These are phyloP conservation scores for Cymbopogon citratus DNA, from an alignment of 176 grass and related monocot genomes.

Conservation along the genomic window DNA sequence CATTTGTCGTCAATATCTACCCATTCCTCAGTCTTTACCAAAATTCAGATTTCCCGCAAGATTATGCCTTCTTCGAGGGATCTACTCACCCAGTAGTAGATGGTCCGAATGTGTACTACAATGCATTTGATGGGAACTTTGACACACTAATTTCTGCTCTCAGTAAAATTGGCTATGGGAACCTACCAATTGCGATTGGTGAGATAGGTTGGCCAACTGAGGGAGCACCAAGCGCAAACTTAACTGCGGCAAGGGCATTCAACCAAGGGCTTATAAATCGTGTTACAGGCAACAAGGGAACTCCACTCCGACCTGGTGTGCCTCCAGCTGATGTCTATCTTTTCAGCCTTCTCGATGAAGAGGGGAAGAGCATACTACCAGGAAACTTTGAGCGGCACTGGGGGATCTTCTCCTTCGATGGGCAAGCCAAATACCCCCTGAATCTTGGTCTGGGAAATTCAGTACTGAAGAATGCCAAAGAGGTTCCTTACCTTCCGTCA, in stretches of 20 bases:
- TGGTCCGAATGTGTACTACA: conserved; percentile 79
- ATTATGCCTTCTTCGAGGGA: conserved; percentile 95
- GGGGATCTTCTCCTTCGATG: conserved; percentile 93
- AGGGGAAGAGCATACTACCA: conserved; percentile 66
- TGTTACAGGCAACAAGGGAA: conserved; percentile 79
- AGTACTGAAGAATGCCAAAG: conserved; percentile 68
- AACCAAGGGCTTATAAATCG: conserved; percentile 80
- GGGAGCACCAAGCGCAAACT: conserved; percentile 79
- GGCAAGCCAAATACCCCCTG: conserved; percentile 87
- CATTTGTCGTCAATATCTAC: conserved; percentile 92
- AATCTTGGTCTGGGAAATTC: conserved; percentile 68
- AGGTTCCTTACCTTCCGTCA: conserved; percentile 77
- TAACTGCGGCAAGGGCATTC: conserved; percentile 82
- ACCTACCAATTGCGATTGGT: conserved; percentile 76
- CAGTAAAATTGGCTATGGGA: conserved; percentile 71
- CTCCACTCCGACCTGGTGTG: conserved; percentile 66
- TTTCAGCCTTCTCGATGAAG: conserved; percentile 87
- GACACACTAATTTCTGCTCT: conserved; percentile 85
- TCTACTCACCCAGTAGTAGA: conserved; percentile 90
- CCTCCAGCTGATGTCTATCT: conserved; percentile 85
- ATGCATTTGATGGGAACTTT: conserved; percentile 94
- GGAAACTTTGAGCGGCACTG: conserved; percentile 94
- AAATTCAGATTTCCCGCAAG: conserved; percentile 82
- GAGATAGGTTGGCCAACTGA: conserved; percentile 96
- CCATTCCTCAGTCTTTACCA: conserved; percentile 95